These are phyloP conservation scores for Pythium plurisporium DNA, from an alignment of 352 stramenopile species.

Conservation along the genomic window DNA sequence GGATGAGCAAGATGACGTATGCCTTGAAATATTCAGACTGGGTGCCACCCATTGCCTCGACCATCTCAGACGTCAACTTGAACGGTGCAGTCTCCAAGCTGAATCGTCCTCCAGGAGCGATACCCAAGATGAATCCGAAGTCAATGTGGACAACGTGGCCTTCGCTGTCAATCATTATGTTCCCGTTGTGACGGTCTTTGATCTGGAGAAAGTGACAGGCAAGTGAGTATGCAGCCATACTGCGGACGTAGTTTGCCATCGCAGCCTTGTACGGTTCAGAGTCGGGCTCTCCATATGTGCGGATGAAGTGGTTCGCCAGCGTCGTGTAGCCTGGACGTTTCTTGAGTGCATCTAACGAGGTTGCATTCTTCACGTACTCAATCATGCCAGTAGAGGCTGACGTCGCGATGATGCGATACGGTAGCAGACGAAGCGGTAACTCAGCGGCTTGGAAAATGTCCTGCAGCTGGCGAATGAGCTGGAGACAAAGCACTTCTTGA, in stretches of 20 bases:
- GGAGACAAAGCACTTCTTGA: constrained; percentile 96
- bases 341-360: constrained; percentile 96
- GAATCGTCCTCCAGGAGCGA: constrained; percentile 92
- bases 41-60: constrained; percentile 94
- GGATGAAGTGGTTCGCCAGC: constrained; percentile 89
- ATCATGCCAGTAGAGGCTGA: constrained; percentile 94
- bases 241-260: constrained; percentile 96
- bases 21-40: constrained; percentile 92
- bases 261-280: constrained; percentile 88
- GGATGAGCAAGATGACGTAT: constrained; percentile 97
- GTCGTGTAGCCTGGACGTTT: constrained; percentile 81
- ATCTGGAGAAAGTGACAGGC: constrained; percentile 97
- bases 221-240: constrained; percentile 97
- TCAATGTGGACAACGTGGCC: constrained; percentile 99
- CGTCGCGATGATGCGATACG: constrained; percentile 96
- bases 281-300: constrained; percentile 88
- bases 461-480: constrained; percentile 94
- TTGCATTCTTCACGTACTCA: constrained; percentile 95
- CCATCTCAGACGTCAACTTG: constrained; percentile 98
- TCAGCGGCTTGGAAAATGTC: constrained; percentile 94
- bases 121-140: constrained; percentile 99
- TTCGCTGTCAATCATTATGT: constrained; percentile 98
- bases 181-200: constrained; percentile 99
- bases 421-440: constrained; percentile 92
- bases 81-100: constrained; percentile 97